Base-by-base conservation (phyloP, 2,329 filamentous ascomycete species). In the Davidsoniella eucalypti region DNA sequence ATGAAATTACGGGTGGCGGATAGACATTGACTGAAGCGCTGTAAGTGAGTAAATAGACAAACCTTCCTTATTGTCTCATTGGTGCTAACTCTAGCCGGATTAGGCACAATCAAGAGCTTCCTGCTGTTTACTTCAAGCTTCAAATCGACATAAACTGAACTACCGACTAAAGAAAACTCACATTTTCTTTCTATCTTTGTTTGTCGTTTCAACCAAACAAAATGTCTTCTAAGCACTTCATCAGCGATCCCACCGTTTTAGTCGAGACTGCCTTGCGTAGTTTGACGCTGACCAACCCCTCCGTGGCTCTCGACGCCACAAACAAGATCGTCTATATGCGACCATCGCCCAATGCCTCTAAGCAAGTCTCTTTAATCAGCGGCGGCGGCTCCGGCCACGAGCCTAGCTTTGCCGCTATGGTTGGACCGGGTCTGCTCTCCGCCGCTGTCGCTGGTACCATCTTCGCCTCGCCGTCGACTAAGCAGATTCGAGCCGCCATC, bases 321-420 rank as follows among this genome's bases (percentile, higher is more conserved):
- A 84, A 93, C 69, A 95, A 94, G 64, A 82, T 93, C 58, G 67
- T 94, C 60, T 94, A 92, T 68, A 76, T 77, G 51, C 76, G 83
- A 16, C 81, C 78, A 18, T 62, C 61, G 45, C 81, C 77, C 21
- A 61, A 61, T 44, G 58, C 52, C 64, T 56, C 70, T n/a, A 63
- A 71, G 14, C 76, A 85, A 60, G 87, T 94, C 42, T 85, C 85
- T 51, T 73, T 95, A 59, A 72, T 96, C 57, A 88, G 84, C 2
- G 90, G 90, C 55, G 90, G 90, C 56, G 90, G 90, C 50, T 84
- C 82, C 17, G 88, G 88, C 57, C 88, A 95, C 61, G 88, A 95
- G 62, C 88, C 88, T 21, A 84, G 82, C 53, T 94, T 94, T 62
- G 79, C 81, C 1, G 83, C 78, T 53, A 92, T 88, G 65, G 88